Evolutionary conservation across 2,329 filamentous ascomycete genomes (phyloP).

Genomic region (Blumeria graminis): DNA sequence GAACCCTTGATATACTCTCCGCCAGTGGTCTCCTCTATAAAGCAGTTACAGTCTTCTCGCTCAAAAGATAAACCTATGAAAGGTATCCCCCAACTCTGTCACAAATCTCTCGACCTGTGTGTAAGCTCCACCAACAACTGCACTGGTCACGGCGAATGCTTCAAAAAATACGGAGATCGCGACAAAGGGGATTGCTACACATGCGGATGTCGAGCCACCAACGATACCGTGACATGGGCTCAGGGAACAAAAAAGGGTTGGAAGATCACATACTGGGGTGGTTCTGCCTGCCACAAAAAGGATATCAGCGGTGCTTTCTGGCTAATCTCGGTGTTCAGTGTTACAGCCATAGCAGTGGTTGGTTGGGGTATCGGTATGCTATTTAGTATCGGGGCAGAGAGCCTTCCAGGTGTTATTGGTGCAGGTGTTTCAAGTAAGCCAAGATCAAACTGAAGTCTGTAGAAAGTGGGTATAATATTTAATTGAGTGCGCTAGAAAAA

Average conservation of each 20-base stretch:
- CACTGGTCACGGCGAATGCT: conserved; percentile 59
- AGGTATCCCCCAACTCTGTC: conserved; percentile 41
- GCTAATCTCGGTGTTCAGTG: conserved; percentile 52
- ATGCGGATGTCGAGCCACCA: conserved; percentile 47
- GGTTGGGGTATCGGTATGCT: conserved; percentile 53
- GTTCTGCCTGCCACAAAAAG: conserved; percentile 69
- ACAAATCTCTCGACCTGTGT: conserved; percentile 45
- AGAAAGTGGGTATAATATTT: no score
- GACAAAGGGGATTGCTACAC: conserved; percentile 40
- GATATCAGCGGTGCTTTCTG: conserved; percentile 80
- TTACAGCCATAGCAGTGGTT: conserved; percentile 44
- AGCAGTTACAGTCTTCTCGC: conserved; percentile 5
- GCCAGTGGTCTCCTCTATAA: background rate
- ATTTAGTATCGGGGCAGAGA: conserved; percentile 63
- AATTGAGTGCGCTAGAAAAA: no score
- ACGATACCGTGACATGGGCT: conserved; percentile 15
- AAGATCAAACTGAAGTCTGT: conserved; percentile 7
- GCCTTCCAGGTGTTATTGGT: conserved; percentile 83
- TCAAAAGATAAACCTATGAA: conserved; percentile 6
- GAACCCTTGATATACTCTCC: background rate
- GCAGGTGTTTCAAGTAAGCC: conserved; percentile 61
- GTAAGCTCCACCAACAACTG: conserved; percentile 48
- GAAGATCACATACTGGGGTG: conserved; percentile 53
- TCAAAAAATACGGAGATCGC: conserved; percentile 32
- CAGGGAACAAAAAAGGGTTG: conserved; percentile 19